Evolutionary conservation across 495 filamentous ascomycete genomes (phyloP).

Genomic region (Xanthoparmelia taractica): DNA sequence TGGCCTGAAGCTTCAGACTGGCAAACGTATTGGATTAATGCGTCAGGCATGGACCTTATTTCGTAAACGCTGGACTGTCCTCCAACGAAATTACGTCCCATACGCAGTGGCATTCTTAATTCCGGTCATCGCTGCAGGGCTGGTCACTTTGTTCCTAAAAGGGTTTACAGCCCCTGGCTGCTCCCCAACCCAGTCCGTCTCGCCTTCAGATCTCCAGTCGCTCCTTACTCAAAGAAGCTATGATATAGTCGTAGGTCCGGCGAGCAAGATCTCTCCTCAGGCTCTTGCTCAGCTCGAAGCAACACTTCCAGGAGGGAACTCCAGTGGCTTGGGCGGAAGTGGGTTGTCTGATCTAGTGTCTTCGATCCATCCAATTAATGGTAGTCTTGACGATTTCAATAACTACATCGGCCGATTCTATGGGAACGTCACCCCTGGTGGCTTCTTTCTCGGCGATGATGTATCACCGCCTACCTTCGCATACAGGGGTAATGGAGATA

Average conservation of each 20-base stretch:
- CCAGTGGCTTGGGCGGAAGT: slow-evolving; percentile 16
- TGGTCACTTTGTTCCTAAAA: slow-evolving; percentile 65
- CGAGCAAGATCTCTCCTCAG: slow-evolving; percentile 37
- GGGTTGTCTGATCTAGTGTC: slow-evolving; percentile 21
- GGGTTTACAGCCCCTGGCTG: slow-evolving; percentile 51
- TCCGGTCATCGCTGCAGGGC: slow-evolving; percentile 65
- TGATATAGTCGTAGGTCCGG: slow-evolving; percentile 56
- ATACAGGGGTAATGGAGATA: slow-evolving; percentile 44
- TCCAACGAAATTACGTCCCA: slow-evolving; percentile 68
- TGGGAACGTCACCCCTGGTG: slow-evolving; percentile 63
- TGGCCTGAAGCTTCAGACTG: slow-evolving; percentile 55
- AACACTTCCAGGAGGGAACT: slow-evolving; percentile 30
- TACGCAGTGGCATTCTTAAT: slow-evolving; percentile 63
- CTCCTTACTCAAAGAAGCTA: slow-evolving; percentile 35
- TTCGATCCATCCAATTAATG: slow-evolving; percentile 50
- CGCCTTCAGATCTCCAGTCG: slow-evolving; percentile 32
- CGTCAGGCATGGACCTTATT: slow-evolving; percentile 67
- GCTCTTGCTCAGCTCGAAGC: slow-evolving; percentile 37
- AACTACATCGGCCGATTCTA: slow-evolving; percentile 52
- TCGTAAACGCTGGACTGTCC: slow-evolving; percentile 65
- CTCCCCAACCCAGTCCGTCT: slow-evolving; percentile 39
- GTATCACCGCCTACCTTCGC: slow-evolving; percentile 49
- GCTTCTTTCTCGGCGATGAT: slow-evolving; percentile 60
- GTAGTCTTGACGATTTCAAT: slow-evolving; percentile 57
- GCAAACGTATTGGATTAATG: slow-evolving; percentile 53